Evolutionary conservation across 2,329 filamentous ascomycete genomes (phyloP).

Genomic region (Aspergillus quadricinctus): DNA sequence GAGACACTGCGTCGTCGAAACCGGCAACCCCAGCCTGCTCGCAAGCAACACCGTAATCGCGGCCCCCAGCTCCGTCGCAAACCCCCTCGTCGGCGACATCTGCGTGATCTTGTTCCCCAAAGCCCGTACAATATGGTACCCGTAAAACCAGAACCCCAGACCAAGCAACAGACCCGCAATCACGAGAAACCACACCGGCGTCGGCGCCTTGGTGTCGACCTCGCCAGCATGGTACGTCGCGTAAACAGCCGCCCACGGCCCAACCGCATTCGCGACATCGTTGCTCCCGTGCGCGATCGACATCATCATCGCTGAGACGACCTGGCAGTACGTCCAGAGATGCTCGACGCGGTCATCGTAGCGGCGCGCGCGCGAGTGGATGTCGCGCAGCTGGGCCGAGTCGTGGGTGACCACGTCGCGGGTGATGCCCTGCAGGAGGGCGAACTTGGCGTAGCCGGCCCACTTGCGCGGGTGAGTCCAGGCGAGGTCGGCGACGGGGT

Average conservation of each 20-base stretch:
- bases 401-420: slow-evolving; percentile 41
- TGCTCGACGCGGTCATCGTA: slow-evolving; percentile 48
- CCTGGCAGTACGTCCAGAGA: slow-evolving; percentile 45
- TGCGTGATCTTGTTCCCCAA: slow-evolving; percentile 43
- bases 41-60: slow-evolving; percentile 38
- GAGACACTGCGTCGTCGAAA: slow-evolving; percentile 38
- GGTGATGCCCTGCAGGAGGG: slow-evolving; percentile 43
- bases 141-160: slow-evolving; percentile 41
- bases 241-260: slow-evolving; percentile 39
- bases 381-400: slow-evolving; percentile 34
- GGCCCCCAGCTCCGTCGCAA: slow-evolving; percentile 39
- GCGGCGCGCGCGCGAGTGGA: slow-evolving; percentile 38
- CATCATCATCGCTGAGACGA: slow-evolving; percentile 40
- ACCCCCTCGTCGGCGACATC: slow-evolving; percentile 29
- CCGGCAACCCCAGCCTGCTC: slow-evolving; percentile 31
- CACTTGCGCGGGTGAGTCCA: slow-evolving; percentile 19
- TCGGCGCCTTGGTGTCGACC: slow-evolving; percentile 29
- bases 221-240: slow-evolving; percentile 29
- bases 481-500: slow-evolving; percentile 13
- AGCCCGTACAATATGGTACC: slow-evolving; percentile 38
- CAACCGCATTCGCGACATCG: slow-evolving; percentile 43
- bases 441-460: slow-evolving; percentile 41
- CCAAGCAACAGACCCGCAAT: slow-evolving; percentile 38
- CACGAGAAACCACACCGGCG: slow-evolving; percentile 40
- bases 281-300: slow-evolving; percentile 44